A percentile compares a stretch with the other conserved stretches of the same genome.
Evolutionary conservation across 345 rosid genomes (phyloP).

Genomic region (Angophora floribunda): DNA sequence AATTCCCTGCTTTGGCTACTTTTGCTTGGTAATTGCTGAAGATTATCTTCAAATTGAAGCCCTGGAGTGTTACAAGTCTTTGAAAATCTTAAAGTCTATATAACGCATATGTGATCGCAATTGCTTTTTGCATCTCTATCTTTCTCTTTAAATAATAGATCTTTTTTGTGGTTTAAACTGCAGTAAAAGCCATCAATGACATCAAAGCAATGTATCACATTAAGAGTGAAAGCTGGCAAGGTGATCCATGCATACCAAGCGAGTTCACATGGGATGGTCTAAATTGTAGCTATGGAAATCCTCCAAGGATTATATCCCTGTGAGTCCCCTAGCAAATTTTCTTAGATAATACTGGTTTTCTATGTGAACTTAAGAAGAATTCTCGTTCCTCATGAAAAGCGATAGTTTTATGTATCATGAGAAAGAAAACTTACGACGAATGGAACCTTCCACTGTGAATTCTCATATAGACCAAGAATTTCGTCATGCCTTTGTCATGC

Average conservation of each 20-base stretch:
- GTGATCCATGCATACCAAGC: background rate
- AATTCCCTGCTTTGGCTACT: no score
- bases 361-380: background rate
- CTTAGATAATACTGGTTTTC: background rate
- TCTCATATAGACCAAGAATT: background rate
- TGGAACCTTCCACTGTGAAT: background rate
- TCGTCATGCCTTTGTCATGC: background rate
- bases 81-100: no score
- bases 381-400: background rate
- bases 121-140: no score
- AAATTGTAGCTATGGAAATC: background rate
- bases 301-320: constrained; percentile 8
- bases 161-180: background rate
- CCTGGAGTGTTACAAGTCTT: background rate
- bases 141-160: background rate
- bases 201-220: background rate
- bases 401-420: background rate
- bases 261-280: background rate
- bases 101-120: background rate
- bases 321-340: background rate
- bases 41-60: background rate
- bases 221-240: background rate
- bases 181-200: constrained; percentile 10
- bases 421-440: background rate
- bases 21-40: background rate